A percentile compares a stretch with the other conserved stretches of the same genome.
These are phyloP conservation scores for Bjerkandera adusta DNA, from an alignment of 1,284 basidiomycete species.

Conservation along the genomic window DNA sequence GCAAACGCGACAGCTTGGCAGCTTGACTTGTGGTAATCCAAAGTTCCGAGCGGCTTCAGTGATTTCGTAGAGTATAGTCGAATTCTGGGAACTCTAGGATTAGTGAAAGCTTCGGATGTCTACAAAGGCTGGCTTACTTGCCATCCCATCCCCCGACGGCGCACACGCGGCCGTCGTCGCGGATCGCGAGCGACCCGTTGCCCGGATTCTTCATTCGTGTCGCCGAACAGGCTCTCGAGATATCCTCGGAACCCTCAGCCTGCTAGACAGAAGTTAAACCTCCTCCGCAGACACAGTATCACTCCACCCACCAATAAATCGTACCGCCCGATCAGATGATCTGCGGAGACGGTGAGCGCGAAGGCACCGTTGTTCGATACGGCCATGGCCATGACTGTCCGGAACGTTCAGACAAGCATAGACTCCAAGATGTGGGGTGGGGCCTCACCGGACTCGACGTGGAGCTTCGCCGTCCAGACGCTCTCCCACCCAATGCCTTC, in stretches of 20 bases:
- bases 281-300: background rate
- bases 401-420: too few relatives aligned
- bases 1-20: constrained; percentile 76
- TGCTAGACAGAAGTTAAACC: background rate
- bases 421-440: too few relatives aligned
- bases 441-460: constrained; percentile 78
- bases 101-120: background rate
- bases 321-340: constrained; percentile 76
- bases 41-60: constrained; percentile 76
- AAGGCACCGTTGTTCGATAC: constrained; percentile 58
- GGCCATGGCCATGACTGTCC: constrained; percentile 83
- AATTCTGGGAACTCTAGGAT: constrained; percentile 44
- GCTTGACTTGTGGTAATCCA: constrained; percentile 74
- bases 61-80: constrained; percentile 76
- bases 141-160: constrained; percentile 91
- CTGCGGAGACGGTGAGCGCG: constrained; percentile 81
- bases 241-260: constrained; percentile 8
- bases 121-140: constrained; percentile 45
- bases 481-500: constrained; percentile 74
- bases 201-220: constrained; percentile 78
- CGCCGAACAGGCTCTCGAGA: constrained; percentile 24
- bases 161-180: constrained; percentile 73
- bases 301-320: constrained; percentile 54
- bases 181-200: constrained; percentile 71
- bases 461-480: constrained; percentile 67